Evolutionary conservation across 1,284 basidiomycete species (phyloP), one percentile per base, ranked within the genome.

Genomic region (Ustilago shanxiensis): DNA sequence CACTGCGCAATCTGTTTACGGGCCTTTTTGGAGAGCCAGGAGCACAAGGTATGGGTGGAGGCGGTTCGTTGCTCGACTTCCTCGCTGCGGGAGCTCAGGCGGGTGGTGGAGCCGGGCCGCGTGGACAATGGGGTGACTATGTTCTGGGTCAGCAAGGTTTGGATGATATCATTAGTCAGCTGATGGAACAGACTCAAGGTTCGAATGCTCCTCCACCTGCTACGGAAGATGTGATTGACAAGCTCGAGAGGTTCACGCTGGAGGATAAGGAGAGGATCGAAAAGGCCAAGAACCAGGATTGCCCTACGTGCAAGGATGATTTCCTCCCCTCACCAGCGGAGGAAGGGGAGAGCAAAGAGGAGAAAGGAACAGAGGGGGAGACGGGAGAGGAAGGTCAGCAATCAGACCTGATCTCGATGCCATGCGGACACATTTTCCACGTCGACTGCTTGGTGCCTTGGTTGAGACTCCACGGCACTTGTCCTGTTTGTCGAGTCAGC

Each of bases 111-210:
- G 78, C 64, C n/a, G 54, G 54, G 22, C 41, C 49, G 0, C 60
- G 77, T 3, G 79, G 79, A 0, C 68, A 79, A 24, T 70, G 71
- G 63, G 80, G 80, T 24, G 82, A 82, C 61, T 83, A 81, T 41
- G 82, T 80, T 14, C 33, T 79, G 10, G 79, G 79, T 2, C 77
- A 82, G 47, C 75, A 79, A 33, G 81, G 79, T 1, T 50, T 83
- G 24, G 82, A 83, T 60, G 77, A 82, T 52, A 81, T 83, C 41
- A 81, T 83, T 64, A 66, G 66, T n/a, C 79, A 82, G 53, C 59
- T 83, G 24, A 82, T 83, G 80, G 80, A 83, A 52, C 82, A 83
- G 62, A 79, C 82, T 16, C 71, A 77, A 26, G 73, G 79, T 6
- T 68, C 62, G 7, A 77, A 62, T 18, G 80, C 77, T 24, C 80